These are phyloP conservation scores for Boletus insuetus DNA, from an alignment of 768 basidiomycete species.

Conservation along the genomic window DNA sequence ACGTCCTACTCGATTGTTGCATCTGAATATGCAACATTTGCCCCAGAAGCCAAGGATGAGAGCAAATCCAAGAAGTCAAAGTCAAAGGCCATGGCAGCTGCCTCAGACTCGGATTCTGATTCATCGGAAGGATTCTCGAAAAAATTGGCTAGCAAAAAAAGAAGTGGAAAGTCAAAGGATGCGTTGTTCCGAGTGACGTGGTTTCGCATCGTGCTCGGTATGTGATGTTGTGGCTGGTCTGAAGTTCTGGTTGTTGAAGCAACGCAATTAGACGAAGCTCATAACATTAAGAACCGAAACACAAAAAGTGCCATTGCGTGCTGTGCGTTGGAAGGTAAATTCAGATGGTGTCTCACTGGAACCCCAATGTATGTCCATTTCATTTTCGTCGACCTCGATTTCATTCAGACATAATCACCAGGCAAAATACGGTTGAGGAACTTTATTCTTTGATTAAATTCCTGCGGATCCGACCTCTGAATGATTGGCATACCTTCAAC, in stretches of 20 bases:
- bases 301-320: constrained; percentile 79
- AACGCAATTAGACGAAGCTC: constrained; percentile 73
- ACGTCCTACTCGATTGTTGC: constrained; percentile 86
- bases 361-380: constrained; percentile 58
- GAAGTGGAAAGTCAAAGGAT: constrained; percentile 47
- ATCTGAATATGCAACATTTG: constrained; percentile 66
- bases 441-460: constrained; percentile 89
- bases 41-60: constrained; percentile 53
- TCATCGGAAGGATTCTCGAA: constrained; percentile 42
- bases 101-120: constrained; percentile 32
- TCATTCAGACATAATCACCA: constrained; percentile 19
- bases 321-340: constrained; percentile 72
- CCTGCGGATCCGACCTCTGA: constrained; percentile 76
- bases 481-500: constrained; percentile 79
- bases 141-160: constrained; percentile 40
- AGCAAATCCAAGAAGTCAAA: constrained; percentile 45
- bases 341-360: constrained; percentile 86
- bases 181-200: constrained; percentile 79
- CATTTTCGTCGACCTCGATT: neutral
- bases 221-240: constrained; percentile 3
- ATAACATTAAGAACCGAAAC: constrained; percentile 87
- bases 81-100: constrained; percentile 28
- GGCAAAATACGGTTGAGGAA: constrained; percentile 90
- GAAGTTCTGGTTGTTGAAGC: neutral
- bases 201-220: constrained; percentile 85